Percentiles rank a stretch among this genome's conserved stretches.
These are phyloP conservation scores for Penicillium freii DNA, from an alignment of 2,329 filamentous ascomycete genomes.

Conservation along the genomic window DNA sequence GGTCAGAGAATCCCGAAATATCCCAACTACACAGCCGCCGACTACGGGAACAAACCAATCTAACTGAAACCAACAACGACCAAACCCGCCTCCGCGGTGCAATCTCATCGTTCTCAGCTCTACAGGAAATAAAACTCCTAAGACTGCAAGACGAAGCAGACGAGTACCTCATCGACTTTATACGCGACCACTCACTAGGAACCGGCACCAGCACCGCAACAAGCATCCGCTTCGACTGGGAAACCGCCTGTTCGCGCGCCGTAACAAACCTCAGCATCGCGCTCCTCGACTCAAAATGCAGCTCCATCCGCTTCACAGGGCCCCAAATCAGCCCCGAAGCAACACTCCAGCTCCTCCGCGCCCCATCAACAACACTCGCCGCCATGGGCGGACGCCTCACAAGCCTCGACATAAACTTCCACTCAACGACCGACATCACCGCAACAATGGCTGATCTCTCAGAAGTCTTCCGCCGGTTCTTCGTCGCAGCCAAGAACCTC, in stretches of 20 bases:
- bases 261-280: slow-evolving; percentile 59
- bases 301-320: slow-evolving; percentile 60
- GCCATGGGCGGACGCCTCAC: slow-evolving; percentile 57
- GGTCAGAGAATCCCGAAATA: slow-evolving; percentile 20
- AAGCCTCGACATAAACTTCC: slow-evolving; percentile 63
- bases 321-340: slow-evolving; percentile 63
- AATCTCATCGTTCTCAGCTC: slow-evolving; percentile 56
- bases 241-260: slow-evolving; percentile 61
- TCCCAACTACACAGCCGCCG: slow-evolving; percentile 32
- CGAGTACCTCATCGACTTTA: slow-evolving; percentile 52
- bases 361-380: slow-evolving; percentile 49
- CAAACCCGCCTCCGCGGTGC: slow-evolving; percentile 54
- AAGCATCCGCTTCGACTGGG: slow-evolving; percentile 58
- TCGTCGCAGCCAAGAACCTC: slow-evolving; percentile 59
- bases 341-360: slow-evolving; percentile 51
- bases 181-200: slow-evolving; percentile 44
- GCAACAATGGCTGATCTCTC: slow-evolving; percentile 59
- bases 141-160: slow-evolving; percentile 61
- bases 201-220: slow-evolving; percentile 32
- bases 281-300: slow-evolving; percentile 55
- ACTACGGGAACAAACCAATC: slow-evolving; percentile 41
- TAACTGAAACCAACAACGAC: slow-evolving; percentile 54
- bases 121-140: slow-evolving; percentile 65
- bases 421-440: slow-evolving; percentile 57
- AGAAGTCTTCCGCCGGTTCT: slow-evolving; percentile 56